Evolutionary conservation across 2,329 filamentous ascomycete species (phyloP).

Genomic region (Aspergillus eucalypticola): DNA sequence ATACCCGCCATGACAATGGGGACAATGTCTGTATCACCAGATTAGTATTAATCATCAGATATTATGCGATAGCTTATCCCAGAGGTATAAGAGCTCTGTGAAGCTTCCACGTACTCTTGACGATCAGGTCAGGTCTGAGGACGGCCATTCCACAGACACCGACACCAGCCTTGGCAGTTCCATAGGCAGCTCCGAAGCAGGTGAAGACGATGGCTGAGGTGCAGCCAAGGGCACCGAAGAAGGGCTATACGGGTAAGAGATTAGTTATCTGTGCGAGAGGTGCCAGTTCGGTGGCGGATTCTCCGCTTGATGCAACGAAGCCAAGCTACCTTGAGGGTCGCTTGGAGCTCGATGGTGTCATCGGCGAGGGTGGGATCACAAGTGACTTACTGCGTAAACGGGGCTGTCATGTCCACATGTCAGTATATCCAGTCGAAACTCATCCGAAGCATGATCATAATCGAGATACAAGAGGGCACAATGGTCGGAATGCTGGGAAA

Average conservation of each 20-base stretch:
- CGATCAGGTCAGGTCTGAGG: constrained; percentile 93
- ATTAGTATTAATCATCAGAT: constrained; percentile 13
- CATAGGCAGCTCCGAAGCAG: constrained; percentile 94
- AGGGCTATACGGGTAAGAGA: constrained; percentile 59
- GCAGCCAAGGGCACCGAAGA: constrained; percentile 98
- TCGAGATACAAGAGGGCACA: constrained; percentile 20
- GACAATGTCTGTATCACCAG: constrained; percentile 75
- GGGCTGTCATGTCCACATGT: constrained; percentile 61
- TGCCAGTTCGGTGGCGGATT: neutral
- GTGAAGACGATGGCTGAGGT: constrained; percentile 94
- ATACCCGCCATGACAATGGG: constrained; percentile 99
- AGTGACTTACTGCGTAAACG: constrained; percentile 92
- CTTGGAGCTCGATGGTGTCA: constrained; percentile 5
- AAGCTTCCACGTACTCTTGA: constrained; percentile 78
- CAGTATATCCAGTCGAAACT: constrained; percentile 21
- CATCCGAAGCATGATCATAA: neutral
- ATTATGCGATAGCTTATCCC: constrained; percentile 6
- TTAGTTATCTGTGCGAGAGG: constrained; percentile 1
- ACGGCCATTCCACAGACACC: constrained; percentile 99
- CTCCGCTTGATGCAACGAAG: neutral
- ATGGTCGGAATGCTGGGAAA: constrained; percentile 35
- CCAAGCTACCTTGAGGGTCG: neutral
- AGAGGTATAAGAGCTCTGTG: neutral
- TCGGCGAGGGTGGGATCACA: constrained; percentile 13
- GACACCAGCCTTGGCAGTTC: constrained; percentile 98